Base-by-base conservation (phyloP, 2,329 filamentous ascomycete species). In the Colletotrichum sp. region DNA sequence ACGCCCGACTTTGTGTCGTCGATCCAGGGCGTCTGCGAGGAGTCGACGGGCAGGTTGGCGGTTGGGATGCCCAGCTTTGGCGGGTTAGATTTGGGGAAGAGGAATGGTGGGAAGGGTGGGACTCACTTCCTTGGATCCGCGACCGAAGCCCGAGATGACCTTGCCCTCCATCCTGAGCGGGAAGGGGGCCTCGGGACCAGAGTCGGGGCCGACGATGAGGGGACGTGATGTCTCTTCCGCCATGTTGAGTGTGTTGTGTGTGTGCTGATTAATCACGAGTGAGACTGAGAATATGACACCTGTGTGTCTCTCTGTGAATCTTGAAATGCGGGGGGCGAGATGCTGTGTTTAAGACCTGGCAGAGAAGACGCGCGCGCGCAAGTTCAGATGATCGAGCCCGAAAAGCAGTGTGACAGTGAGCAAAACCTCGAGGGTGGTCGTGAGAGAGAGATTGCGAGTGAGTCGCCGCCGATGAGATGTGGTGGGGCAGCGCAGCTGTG, bases 91-190 rank as follows among this genome's bases (percentile, higher is more conserved):
- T 73, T 68, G 32, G 30, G n/a, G 19, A 8, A 25, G n/a, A 27
- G 32, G n/a, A 5, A n/a, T n/a, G n/a, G n/a, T n/a, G n/a, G 32
- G 13, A 12, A 12, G 52, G 36, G 19, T 30, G 39, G 15, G 25
- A 82, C 86, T 75, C 83, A 96, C 95, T 86, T 98, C 96, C 88
- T 96, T 98, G 81, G 95, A 98, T 19, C 97, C 97, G 76, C 97
- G 92, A 57, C 97, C 96, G 84, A 98, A 98, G 39, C 97, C 97
- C 81, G 95, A 94, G 81, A 98, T 96, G 28, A 99, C 96, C 71
- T 93, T 92, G 28, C 97, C 97, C 77, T 94, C 93, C 86, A 98
- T 93, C 79, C 90, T 91, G 80, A 98, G 90, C 1, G 97, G 97
- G 84, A 93, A 98, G 0, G 97, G 97, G 8, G 91, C 68, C 80